Base-by-base conservation (phyloP, 768 basidiomycete genomes). In the Russula dissimulans region DNA sequence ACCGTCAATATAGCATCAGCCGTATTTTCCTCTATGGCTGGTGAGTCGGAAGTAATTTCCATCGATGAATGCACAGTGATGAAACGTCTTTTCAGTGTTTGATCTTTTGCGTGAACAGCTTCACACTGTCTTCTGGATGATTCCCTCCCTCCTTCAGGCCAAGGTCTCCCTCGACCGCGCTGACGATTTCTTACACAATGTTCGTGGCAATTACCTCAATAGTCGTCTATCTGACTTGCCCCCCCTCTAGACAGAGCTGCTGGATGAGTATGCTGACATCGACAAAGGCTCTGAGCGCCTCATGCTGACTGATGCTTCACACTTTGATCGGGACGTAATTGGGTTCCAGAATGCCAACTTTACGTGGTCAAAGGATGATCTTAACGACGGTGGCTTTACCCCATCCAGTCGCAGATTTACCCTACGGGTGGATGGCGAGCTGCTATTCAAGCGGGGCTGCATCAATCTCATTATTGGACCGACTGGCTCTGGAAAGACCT, bases 391-490 rank as follows among this genome's bases (percentile, higher is more conserved):
- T 55, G 57, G 65, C 10, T n/a, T 70, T 31, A 79, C 79, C 2
- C 76, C 78, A 2, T 75, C 74, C 9, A 70, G 74, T 39, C 75
- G 81, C 31, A 75, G 69, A 45, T 86, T 83, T 69, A 68, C 69
- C 17, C 75, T 87, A 9, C 71, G 70, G 10, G 74, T 85, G 47
- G 73, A 79, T 0, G 81, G 74, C n/a, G 79, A 84, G 46, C 61
- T 87, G 1, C 48, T 76, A 5, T 87, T 87, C 76, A 76, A 76
- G 63, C 75, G 69, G 10, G 78, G 78, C 15, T 65, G 72, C 59
- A 76, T 84, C 54, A 86, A 86, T 62, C 71, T 84, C 51, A 77
- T 86, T 10, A 71, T 85, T 42, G 84, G 85, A 0, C 79, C 82
- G 9, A 84, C 83, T 49, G 76, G 76, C 3, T 71, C 73, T 4